Evolutionary conservation across 169 alveolate genomes (phyloP).

Genomic region (Ichthyophthirius multifiliis): DNA sequence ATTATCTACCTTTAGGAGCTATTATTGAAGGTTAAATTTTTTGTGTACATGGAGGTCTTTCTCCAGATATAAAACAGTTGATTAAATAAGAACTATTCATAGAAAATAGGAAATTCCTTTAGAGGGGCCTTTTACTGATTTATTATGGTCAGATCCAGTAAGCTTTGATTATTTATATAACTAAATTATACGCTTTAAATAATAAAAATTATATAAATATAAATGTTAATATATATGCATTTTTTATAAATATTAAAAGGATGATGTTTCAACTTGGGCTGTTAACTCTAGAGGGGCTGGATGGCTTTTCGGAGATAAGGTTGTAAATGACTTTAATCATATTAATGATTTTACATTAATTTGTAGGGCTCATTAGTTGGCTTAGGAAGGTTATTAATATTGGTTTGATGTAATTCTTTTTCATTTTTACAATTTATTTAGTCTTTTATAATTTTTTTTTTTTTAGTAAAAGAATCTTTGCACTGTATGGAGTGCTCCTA

Average conservation of each 20-base stretch:
- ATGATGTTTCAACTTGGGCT: slow-evolving; percentile 94
- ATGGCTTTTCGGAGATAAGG: slow-evolving; percentile 76
- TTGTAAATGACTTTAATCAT: slow-evolving; percentile 67
- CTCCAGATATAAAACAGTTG: slow-evolving; percentile 82
- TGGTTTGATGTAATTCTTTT: slow-evolving; percentile 56
- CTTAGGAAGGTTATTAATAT: slow-evolving; percentile 76
- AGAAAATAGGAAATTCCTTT: slow-evolving; percentile 83
- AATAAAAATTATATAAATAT: no score
- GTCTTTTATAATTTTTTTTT: neutral
- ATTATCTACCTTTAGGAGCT: slow-evolving; percentile 70
- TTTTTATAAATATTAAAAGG: slow-evolving; percentile 76
- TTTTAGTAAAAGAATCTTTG: slow-evolving; percentile 49
- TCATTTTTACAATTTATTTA: neutral
- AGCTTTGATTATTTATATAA: slow-evolving; percentile 80
- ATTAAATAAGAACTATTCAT: slow-evolving; percentile 68
- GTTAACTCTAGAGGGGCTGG: slow-evolving; percentile 92
- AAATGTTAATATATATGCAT: no score
- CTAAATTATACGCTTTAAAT: no score
- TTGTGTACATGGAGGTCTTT: slow-evolving; percentile 84
- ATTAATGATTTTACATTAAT: slow-evolving; percentile 67
- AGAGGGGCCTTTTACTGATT: slow-evolving; percentile 73
- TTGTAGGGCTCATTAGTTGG: slow-evolving; percentile 84
- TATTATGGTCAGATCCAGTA: slow-evolving; percentile 87
- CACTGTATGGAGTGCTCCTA: slow-evolving; percentile 80
- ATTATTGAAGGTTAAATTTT: slow-evolving; percentile 70